Conservation (phyloP, 257 asterid genomes). For the Capsicum baccatum region DNA sequence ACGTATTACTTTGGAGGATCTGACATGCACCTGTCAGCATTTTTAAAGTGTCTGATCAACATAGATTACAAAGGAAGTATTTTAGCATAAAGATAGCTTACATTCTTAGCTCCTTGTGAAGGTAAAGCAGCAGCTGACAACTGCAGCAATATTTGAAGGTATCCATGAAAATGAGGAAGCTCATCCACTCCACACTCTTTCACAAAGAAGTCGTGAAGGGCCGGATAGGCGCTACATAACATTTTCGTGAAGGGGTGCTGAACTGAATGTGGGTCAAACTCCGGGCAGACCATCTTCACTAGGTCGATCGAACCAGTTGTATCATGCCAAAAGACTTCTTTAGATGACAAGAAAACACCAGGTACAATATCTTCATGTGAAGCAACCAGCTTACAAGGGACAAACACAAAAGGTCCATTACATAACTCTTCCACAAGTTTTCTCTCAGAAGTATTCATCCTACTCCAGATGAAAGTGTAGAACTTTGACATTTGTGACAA, state of each 20-base stretch:
- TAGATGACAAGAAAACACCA: slow-evolving; percentile 73
- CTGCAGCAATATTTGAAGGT: slow-evolving; percentile 79
- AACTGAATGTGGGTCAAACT: slow-evolving; percentile 39
- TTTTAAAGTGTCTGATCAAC: not conserved
- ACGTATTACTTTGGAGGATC: not conserved
- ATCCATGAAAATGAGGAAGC: slow-evolving; percentile 64
- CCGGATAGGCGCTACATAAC: slow-evolving; percentile 65
- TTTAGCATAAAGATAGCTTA: slow-evolving; percentile 42
- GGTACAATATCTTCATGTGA: slow-evolving; percentile 60
- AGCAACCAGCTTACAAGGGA: slow-evolving; percentile 58
- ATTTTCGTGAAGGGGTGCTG: slow-evolving; percentile 47
- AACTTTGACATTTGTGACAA: slow-evolving; percentile 81
- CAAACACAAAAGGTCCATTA: slow-evolving; percentile 78
- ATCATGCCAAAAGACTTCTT: slow-evolving; percentile 87
- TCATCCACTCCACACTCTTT: slow-evolving; percentile 82
- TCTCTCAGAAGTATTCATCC: slow-evolving; percentile 62
- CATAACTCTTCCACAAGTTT: slow-evolving; percentile 59
- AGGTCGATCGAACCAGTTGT: slow-evolving; percentile 56
- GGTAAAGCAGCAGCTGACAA: slow-evolving; percentile 66
- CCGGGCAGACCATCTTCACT: slow-evolving; percentile 43
- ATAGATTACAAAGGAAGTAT: slow-evolving; percentile 1
- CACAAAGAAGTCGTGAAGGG: slow-evolving; percentile 86
- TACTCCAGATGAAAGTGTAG: slow-evolving; percentile 77
- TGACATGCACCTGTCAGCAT: not conserved
- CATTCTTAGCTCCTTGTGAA: slow-evolving; percentile 78